Evolutionary conservation across 2,329 filamentous ascomycete genomes (phyloP).

Genomic region (Madurella mycetomatis): DNA sequence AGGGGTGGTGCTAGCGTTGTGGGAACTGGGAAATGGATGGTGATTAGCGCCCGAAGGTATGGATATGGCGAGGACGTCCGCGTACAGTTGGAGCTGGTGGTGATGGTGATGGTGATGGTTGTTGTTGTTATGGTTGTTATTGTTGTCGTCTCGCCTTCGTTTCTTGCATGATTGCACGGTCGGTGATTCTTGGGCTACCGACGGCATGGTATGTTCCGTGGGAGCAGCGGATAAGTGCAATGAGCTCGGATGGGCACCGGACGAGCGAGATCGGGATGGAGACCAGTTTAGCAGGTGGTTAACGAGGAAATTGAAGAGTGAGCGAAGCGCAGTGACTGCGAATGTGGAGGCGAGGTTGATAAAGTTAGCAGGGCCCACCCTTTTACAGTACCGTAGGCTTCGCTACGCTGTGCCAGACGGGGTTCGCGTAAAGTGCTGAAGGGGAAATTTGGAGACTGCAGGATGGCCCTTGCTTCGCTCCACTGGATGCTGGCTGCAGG

Average conservation of each 20-base stretch:
- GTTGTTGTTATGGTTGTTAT: slow-evolving; percentile 25
- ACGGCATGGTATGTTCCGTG: slow-evolving; percentile 31
- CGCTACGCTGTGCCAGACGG: slow-evolving; percentile 5
- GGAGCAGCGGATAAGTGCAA: background rate
- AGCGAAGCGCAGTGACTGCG: background rate
- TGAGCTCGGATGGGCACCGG: background rate
- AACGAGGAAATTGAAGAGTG: slow-evolving; percentile 1
- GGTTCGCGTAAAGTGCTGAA: slow-evolving; percentile 10
- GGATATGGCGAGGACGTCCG: slow-evolving; percentile 7
- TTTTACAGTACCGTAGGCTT: background rate
- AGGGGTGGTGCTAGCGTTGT: slow-evolving; percentile 6
- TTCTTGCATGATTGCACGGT: slow-evolving; percentile 33
- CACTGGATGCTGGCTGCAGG: background rate
- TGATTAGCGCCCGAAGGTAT: slow-evolving; percentile 9
- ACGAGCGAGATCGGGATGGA: background rate
- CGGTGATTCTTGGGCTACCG: slow-evolving; percentile 32
- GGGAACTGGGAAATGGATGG: slow-evolving; percentile 1
- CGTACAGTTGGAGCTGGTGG: slow-evolving; percentile 19
- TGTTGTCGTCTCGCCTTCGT: slow-evolving; percentile 35
- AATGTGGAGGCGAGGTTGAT: slow-evolving; percentile 10
- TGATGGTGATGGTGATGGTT: background rate
- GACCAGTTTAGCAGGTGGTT: background rate
- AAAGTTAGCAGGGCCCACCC: slow-evolving; percentile 3
- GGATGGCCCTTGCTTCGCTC: slow-evolving; percentile 7
- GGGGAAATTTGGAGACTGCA: background rate